Percentiles rank a stretch among this genome's conserved stretches.
phyloP scores from a whole-genome alignment of 1,284 basidiomycete genomes.

The Puccinia horiana region DNA sequence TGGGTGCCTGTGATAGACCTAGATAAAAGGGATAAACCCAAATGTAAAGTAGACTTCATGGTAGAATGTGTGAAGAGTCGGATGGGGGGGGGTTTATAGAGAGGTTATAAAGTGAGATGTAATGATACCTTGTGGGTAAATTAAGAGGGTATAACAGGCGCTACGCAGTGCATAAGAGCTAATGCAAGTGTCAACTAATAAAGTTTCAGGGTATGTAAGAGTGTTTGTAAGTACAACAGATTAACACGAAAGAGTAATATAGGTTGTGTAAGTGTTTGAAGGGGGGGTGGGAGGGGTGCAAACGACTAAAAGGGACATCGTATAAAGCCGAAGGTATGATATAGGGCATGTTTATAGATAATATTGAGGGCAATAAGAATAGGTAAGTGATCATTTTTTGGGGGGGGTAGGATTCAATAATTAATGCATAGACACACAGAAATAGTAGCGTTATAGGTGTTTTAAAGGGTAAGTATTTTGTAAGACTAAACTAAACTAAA shows the following conservation, averaged over 20 bases:
- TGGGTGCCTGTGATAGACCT: too few species aligned
- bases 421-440: constrained; percentile 1
- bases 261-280: constrained; percentile 14
- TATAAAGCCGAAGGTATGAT: constrained; percentile 1
- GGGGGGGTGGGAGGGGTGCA: background rate
- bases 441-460: background rate
- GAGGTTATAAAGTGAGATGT: background rate
- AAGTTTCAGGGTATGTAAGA: constrained; percentile 7
- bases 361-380: constrained; percentile 12
- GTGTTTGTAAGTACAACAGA: constrained; percentile 13
- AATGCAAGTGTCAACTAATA: constrained; percentile 6
- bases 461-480: background rate
- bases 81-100: background rate
- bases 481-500: too few species aligned
- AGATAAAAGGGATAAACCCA: too few species aligned
- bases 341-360: constrained; percentile 1
- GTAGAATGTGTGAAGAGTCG: too few species aligned
- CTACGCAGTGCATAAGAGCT: background rate
- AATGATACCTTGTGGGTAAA: constrained; percentile 15
- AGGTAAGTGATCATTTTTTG: background rate
- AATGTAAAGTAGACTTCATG: too few species aligned
- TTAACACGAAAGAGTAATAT: background rate
- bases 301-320: background rate
- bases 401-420: background rate
- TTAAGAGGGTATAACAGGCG: background rate